Evolutionary conservation across 75 land plant species (phyloP).

Genomic region (Larix kaempferi): DNA sequence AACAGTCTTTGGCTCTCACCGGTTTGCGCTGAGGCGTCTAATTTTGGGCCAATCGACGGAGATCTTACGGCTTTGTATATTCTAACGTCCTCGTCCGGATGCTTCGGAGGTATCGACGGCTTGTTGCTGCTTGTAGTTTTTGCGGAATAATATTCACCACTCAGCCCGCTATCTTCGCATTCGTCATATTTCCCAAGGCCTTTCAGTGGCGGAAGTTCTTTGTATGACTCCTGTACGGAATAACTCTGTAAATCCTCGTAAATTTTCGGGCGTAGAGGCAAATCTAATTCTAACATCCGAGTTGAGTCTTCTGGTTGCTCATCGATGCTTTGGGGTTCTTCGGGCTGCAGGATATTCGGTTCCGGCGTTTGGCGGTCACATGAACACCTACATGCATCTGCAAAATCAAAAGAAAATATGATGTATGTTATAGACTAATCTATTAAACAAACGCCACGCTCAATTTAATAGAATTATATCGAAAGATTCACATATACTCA

Average conservation of each 20-base stretch:
- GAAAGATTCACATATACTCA: too few relatives aligned
- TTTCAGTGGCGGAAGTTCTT: not conserved
- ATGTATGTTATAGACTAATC: not conserved
- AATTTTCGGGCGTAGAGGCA: not conserved
- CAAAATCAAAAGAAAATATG: not conserved
- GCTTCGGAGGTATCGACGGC: not conserved
- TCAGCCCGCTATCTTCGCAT: not conserved
- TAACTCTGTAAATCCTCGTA: not conserved
- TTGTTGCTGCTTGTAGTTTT: not conserved
- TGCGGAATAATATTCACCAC: not conserved
- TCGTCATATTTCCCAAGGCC: not conserved
- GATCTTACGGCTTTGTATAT: constrained; percentile 2
- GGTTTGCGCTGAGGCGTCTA: constrained; percentile 2
- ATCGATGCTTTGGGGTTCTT: not conserved
- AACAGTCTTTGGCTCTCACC: not conserved
- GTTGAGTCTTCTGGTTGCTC: not conserved
- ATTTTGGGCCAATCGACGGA: not conserved
- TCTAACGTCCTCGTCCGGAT: not conserved
- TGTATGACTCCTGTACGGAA: not conserved
- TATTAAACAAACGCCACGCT: not conserved
- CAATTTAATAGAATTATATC: not conserved
- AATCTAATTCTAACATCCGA: not conserved
- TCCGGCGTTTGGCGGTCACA: not conserved
- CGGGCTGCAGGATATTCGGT: not conserved
- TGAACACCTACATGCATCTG: not conserved